Conservation (phyloP, 371 early-diverging fungal genomes). For the Parasitella parasitica region DNA sequence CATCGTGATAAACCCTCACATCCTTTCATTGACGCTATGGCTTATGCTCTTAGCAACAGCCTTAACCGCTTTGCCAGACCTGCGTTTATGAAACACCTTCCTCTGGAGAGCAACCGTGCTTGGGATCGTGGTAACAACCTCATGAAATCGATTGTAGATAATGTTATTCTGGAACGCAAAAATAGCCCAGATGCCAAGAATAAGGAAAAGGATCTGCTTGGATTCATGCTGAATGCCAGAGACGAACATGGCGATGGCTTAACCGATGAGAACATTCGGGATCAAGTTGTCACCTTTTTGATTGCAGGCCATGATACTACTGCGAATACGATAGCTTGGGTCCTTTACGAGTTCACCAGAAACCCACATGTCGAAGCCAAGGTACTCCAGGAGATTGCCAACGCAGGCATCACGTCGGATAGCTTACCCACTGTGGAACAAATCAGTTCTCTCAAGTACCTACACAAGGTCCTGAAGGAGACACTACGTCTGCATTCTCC, state of each 20-base stretch:
- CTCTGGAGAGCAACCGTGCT: constrained; percentile 29
- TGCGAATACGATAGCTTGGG: constrained; percentile 55
- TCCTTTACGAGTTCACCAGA: constrained; percentile 39
- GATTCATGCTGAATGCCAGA: constrained; percentile 55
- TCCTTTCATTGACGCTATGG: constrained; percentile 54
- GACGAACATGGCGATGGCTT: constrained; percentile 40
- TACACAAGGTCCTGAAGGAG: constrained; percentile 53
- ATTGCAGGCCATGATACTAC: constrained; percentile 61
- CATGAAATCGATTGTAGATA: constrained; percentile 44
- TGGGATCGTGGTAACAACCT: constrained; percentile 25
- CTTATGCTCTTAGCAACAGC: constrained; percentile 21
- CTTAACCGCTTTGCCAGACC: constrained; percentile 23
- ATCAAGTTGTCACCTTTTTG: constrained; percentile 59
- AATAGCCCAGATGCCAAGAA: constrained; percentile 29
- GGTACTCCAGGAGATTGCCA: constrained; percentile 53
- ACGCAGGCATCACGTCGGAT: constrained; percentile 40
- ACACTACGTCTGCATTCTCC: constrained; percentile 55
- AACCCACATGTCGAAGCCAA: constrained; percentile 48
- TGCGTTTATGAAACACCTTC: constrained; percentile 43
- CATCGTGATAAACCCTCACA: constrained; percentile 36
- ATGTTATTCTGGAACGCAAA: constrained; percentile 37
- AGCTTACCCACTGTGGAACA: constrained; percentile 45
- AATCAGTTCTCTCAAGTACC: constrained; percentile 43
- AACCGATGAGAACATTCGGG: constrained; percentile 53
- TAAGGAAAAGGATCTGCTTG: constrained; percentile 41